phyloP scores from a whole-genome alignment of 2,329 filamentous ascomycete genomes.

The Decorospora gaudefroyi region DNA sequence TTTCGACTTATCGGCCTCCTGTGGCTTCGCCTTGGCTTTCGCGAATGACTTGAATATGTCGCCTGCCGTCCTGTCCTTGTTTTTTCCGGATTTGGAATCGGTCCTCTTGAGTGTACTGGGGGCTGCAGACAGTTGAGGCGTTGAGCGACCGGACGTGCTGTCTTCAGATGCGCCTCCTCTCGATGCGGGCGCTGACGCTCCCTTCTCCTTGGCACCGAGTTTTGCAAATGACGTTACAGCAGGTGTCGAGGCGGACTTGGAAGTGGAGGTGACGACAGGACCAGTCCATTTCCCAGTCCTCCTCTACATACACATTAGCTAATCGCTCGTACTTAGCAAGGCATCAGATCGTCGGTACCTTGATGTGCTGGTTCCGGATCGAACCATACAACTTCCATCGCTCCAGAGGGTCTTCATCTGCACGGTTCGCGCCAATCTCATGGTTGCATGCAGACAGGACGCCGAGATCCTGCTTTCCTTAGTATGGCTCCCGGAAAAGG shows the following conservation, averaged over 20 bases:
- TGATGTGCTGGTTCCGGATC: constrained; percentile 73
- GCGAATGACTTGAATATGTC: constrained; percentile 81
- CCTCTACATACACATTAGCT: constrained; percentile 47
- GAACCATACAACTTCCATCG: constrained; percentile 68
- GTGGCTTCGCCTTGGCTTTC: constrained; percentile 63
- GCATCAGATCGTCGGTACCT: constrained; percentile 44
- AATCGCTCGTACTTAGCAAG: background rate
- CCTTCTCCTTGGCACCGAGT: constrained; percentile 28
- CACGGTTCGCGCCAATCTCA: constrained; percentile 62
- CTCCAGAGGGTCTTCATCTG: constrained; percentile 63
- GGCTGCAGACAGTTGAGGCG: constrained; percentile 33
- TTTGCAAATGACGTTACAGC: constrained; percentile 17
- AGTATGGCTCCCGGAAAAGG: background rate
- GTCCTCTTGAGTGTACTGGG: constrained; percentile 39
- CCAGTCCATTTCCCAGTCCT: constrained; percentile 48
- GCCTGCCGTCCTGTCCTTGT: constrained; percentile 61
- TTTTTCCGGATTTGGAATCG: constrained; percentile 54
- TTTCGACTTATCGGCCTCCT: constrained; percentile 52
- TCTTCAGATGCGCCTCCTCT: constrained; percentile 39
- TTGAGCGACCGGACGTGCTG: constrained; percentile 43
- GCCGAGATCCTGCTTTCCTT: constrained; percentile 65
- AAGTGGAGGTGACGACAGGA: constrained; percentile 44
- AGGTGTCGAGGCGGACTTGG: constrained; percentile 26
- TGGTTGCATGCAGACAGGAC: constrained; percentile 71
- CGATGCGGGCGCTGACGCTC: constrained; percentile 21